Base-by-base conservation (phyloP, 805 yeast genomes). In the Candida railenensis region DNA sequence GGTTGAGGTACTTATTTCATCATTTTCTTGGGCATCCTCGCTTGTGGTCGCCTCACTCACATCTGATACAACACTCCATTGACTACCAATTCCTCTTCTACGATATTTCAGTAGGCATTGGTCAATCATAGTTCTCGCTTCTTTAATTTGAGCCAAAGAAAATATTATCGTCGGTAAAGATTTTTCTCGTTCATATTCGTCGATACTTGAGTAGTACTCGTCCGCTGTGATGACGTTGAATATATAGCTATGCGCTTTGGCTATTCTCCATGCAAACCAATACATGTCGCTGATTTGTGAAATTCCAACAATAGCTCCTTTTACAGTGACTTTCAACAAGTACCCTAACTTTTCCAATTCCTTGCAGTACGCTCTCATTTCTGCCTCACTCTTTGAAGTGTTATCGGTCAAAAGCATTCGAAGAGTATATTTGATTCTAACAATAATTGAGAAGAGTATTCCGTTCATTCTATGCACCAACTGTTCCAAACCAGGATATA, bases 201-300 rank as follows among this genome's bases (percentile, higher is more conserved):
- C 33, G 22, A 37, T 14, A 12, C 14, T 34, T 12, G 15, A n/a
- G n/a, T 53, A 53, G 37, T 45, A 54, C 3, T 48, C 53, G 22
- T 52, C 51, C n/a, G 42, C 20, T 16, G 45, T 33, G 3, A 55
- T 22, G 14, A 43, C 37, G 25, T 50, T 44, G 30, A 52, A 33
- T 12, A 53, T 44, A 44, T 45, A 55, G 15, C 49, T 42, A 44
- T 48, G 47, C n/a, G 55, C 48, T 32, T 50, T 49, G 33, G 50
- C 50, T n/a, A 53, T 48, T 16, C 57, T 45, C 57, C 57, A 54
- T 2, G 56, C 56, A 28, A 48, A 54, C 43, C 56, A 54, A 45
- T 54, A 50, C 7, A 57, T 48, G 37, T 52, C 53, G 38, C 49
- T 52, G 19, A 55, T 25, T 21, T 47, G 43, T 22, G 52, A 42